Evolutionary conservation across 805 yeast genomes (phyloP).

Genomic region (Wickerhamomyces alni): DNA sequence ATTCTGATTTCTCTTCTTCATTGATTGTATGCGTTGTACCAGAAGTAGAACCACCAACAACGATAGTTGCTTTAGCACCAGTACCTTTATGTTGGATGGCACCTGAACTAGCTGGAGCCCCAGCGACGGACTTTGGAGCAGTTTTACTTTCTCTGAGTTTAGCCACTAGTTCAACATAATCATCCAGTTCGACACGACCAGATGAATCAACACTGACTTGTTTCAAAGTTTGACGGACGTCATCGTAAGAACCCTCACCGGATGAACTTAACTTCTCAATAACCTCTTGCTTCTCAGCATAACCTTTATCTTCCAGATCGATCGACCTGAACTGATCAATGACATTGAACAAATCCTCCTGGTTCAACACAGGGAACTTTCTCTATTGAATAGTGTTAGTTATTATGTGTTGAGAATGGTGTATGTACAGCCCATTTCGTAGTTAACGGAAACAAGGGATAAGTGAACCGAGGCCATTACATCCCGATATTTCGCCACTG

Average conservation of each 20-base stretch:
- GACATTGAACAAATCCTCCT: constrained; percentile 78
- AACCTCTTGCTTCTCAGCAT: constrained; percentile 87
- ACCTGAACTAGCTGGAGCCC: constrained; percentile 22
- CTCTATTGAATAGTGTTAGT: constrained; percentile 35
- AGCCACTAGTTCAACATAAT: constrained; percentile 79
- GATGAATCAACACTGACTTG: constrained; percentile 91
- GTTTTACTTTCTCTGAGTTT: constrained; percentile 57
- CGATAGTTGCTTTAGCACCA: constrained; percentile 66
- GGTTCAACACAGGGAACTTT: constrained; percentile 80
- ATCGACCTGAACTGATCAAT: constrained; percentile 83
- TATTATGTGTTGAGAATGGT: no score
- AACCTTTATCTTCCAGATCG: constrained; percentile 89
- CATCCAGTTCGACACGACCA: constrained; percentile 95
- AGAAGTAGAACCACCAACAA: constrained; percentile 78
- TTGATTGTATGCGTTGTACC: constrained; percentile 96
- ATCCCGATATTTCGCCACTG: no score
- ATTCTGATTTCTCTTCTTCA: constrained; percentile 94
- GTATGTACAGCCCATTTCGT: background rate
- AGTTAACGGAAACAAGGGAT: background rate
- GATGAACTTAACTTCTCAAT: constrained; percentile 74
- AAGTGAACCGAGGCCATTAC: no score
- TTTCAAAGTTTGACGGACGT: constrained; percentile 89
- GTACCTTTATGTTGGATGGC: constrained; percentile 42
- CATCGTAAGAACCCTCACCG: constrained; percentile 84
- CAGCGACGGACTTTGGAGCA: constrained; percentile 23